Evolutionary conservation across 2,329 filamentous ascomycete genomes (phyloP).

Genomic region (Penicillium olsonii): DNA sequence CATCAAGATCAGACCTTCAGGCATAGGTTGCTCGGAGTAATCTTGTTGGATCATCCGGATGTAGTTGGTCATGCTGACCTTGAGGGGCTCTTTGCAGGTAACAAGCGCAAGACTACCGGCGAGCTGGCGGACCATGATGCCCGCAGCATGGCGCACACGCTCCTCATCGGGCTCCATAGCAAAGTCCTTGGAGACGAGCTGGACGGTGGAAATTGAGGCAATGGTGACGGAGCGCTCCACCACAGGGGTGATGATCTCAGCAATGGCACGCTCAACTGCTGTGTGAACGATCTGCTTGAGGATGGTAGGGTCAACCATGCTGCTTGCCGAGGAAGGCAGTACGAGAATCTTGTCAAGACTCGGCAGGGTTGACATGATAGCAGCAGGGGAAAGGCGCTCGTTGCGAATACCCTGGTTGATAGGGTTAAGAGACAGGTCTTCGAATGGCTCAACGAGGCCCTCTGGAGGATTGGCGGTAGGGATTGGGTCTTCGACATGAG

Average conservation of each 20-base stretch:
- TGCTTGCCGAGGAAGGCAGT: slow-evolving; percentile 75
- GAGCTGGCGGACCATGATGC: slow-evolving; percentile 92
- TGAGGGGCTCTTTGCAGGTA: slow-evolving; percentile 95
- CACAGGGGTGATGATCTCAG: slow-evolving; percentile 95
- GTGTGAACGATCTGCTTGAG: slow-evolving; percentile 74
- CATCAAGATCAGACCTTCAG: slow-evolving; percentile 95
- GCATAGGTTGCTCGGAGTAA: slow-evolving; percentile 69
- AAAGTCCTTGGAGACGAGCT: slow-evolving; percentile 96
- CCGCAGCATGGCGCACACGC: slow-evolving; percentile 78
- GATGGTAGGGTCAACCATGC: slow-evolving; percentile 70
- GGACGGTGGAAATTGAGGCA: slow-evolving; percentile 91
- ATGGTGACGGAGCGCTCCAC: slow-evolving; percentile 98
- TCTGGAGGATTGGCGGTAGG: slow-evolving; percentile 63
- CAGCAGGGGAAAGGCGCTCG: slow-evolving; percentile 73
- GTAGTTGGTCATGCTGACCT: slow-evolving; percentile 97
- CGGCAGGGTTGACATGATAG: slow-evolving; percentile 77
- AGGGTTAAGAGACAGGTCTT: slow-evolving; percentile 76
- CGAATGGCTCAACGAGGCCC: slow-evolving; percentile 76
- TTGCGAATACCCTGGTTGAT: slow-evolving; percentile 68
- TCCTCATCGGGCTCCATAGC: slow-evolving; percentile 89
- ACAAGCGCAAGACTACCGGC: slow-evolving; percentile 92
- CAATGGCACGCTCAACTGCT: slow-evolving; percentile 84
- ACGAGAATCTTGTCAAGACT: slow-evolving; percentile 78
- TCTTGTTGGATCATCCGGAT: slow-evolving; percentile 79
- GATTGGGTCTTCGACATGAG: slow-evolving; percentile 61